Conservation (phyloP, 2,329 filamentous ascomycete genomes). For the Stagonosporopsis cucurbitacearum region DNA sequence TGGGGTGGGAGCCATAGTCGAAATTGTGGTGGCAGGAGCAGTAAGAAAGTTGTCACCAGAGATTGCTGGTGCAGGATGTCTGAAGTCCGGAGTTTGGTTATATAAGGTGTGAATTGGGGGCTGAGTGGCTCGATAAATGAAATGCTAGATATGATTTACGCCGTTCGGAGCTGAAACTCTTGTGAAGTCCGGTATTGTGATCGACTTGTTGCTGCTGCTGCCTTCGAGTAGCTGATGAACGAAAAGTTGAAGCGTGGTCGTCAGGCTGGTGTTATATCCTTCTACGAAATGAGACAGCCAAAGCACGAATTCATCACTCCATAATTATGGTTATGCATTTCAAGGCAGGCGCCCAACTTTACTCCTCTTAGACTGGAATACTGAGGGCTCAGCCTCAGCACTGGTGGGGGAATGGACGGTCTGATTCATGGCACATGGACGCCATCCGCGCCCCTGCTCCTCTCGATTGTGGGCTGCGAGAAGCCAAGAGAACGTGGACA, state of each 20-base stretch:
- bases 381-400: constrained; percentile 39
- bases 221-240: constrained; percentile 15
- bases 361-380: constrained; percentile 24
- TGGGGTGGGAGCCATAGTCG: constrained; percentile 38
- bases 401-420: constrained; percentile 30
- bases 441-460: constrained; percentile 22
- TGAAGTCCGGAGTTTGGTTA: constrained; percentile 5
- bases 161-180: constrained; percentile 28
- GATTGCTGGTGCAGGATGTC: neutral
- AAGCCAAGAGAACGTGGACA: constrained; percentile 20
- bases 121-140: constrained; percentile 13
- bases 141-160: constrained; percentile 24
- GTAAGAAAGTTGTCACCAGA: neutral
- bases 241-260: constrained; percentile 17
- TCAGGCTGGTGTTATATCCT: constrained; percentile 37
- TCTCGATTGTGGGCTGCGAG: constrained; percentile 14
- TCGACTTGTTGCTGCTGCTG: constrained; percentile 14
- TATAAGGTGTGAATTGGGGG: constrained; percentile 12
- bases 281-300: constrained; percentile 28
- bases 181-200: constrained; percentile 15
- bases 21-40: neutral
- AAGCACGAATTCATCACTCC: constrained; percentile 28
- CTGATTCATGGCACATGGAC: constrained; percentile 19
- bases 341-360: constrained; percentile 34
- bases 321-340: constrained; percentile 24